Evolutionary conservation across 352 stramenopile species (phyloP).

Genomic region (Phytophthora macrochlamydospora): DNA sequence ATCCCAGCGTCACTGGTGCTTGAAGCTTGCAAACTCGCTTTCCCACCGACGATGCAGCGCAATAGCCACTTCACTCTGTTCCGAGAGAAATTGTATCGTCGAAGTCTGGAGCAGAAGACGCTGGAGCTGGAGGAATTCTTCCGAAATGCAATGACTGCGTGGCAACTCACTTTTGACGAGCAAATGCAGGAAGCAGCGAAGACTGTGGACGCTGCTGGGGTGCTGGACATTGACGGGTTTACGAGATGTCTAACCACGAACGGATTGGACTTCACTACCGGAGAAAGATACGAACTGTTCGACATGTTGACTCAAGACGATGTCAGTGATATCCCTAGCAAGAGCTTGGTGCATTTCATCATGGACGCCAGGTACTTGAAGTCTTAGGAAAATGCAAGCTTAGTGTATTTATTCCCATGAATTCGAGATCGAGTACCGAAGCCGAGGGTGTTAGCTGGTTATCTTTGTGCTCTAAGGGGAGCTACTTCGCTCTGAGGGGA

Average conservation of each 20-base stretch:
- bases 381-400: conserved; percentile 1
- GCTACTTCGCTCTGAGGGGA: conserved; percentile 9
- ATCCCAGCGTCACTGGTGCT: conserved; percentile 39
- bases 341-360: conserved; percentile 37
- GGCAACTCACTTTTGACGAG: conserved; percentile 45
- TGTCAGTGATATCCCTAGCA: conserved; percentile 32
- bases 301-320: conserved; percentile 50
- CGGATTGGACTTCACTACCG: conserved; percentile 54
- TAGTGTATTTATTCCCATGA: conserved; percentile 29
- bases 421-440: conserved; percentile 16
- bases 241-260: conserved; percentile 32
- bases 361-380: conserved; percentile 38
- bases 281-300: conserved; percentile 63
- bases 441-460: conserved; percentile 4
- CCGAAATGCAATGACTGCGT: conserved; percentile 41
- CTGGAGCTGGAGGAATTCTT: conserved; percentile 54
- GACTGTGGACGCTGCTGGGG: conserved; percentile 16
- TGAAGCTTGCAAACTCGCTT: conserved; percentile 46
- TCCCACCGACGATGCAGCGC: conserved; percentile 50
- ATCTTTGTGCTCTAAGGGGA: conserved; percentile 35
- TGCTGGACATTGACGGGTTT: conserved; percentile 55
- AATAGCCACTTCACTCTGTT: conserved; percentile 35
- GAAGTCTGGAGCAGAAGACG: conserved; percentile 44
- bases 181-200: conserved; percentile 33
- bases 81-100: conserved; percentile 44